Percentiles rank a stretch among this genome's conserved stretches.
These are phyloP conservation scores for Colletotrichum lindemuthianum DNA, from an alignment of 2,329 filamentous ascomycete species.

Conservation along the genomic window DNA sequence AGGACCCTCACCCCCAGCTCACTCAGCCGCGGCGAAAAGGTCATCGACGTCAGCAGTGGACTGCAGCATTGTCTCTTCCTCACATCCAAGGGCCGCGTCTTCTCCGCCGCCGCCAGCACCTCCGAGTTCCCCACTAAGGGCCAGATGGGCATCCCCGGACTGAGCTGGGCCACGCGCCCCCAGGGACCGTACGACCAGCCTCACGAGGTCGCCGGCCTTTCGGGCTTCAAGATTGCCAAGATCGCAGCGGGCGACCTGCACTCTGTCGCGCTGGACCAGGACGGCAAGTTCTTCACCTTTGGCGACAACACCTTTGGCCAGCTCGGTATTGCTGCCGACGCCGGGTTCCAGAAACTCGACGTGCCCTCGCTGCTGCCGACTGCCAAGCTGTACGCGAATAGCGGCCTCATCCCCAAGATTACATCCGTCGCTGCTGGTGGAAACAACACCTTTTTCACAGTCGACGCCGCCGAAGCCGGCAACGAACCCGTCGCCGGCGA, in stretches of 20 bases:
- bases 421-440: slow-evolving; percentile 88
- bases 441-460: slow-evolving; percentile 84
- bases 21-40: slow-evolving; percentile 75
- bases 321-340: slow-evolving; percentile 79
- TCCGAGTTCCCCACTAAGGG: slow-evolving; percentile 83
- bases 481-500: slow-evolving; percentile 43
- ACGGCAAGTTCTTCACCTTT: slow-evolving; percentile 84
- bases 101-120: slow-evolving; percentile 84
- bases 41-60: slow-evolving; percentile 80
- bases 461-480: slow-evolving; percentile 76
- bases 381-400: slow-evolving; percentile 76
- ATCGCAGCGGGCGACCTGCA: slow-evolving; percentile 90
- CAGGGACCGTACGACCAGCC: slow-evolving; percentile 81
- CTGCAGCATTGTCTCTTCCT: slow-evolving; percentile 88
- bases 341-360: slow-evolving; percentile 71
- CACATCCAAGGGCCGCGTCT: slow-evolving; percentile 86
- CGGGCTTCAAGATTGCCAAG: slow-evolving; percentile 75
- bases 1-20: slow-evolving; percentile 74
- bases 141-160: slow-evolving; percentile 85
- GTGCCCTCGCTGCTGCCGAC: slow-evolving; percentile 77
- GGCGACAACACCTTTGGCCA: slow-evolving; percentile 95
- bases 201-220: slow-evolving; percentile 79
- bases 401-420: slow-evolving; percentile 70
- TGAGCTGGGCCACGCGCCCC: slow-evolving; percentile 83
- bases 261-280: slow-evolving; percentile 79